Evolutionary conservation across 768 basidiomycete species (phyloP).

Genomic region (Russula earlei): DNA sequence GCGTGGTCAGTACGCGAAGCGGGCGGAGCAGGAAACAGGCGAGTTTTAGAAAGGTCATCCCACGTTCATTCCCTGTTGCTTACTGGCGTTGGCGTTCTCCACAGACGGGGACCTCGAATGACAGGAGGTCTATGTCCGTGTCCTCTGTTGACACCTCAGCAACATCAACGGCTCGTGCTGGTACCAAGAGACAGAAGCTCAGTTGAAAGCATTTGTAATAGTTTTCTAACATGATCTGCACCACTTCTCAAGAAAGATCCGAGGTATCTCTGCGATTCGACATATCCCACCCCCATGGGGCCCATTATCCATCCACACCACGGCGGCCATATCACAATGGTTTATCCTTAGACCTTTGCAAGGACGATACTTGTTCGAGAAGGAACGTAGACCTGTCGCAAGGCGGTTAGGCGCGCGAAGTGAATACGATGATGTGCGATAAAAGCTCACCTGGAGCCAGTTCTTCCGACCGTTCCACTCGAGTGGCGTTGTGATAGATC

Average conservation of each 20-base stretch:
- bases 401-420: neutral
- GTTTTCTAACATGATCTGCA: slow-evolving; percentile 1
- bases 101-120: slow-evolving; percentile 21
- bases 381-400: slow-evolving; percentile 57
- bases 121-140: slow-evolving; percentile 57
- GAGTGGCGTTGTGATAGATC: slow-evolving; percentile 73
- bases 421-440: neutral
- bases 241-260: neutral
- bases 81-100: slow-evolving; percentile 3
- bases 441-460: slow-evolving; percentile 60
- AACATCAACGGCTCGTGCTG: slow-evolving; percentile 18
- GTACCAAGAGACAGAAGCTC: slow-evolving; percentile 21
- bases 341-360: slow-evolving; percentile 29
- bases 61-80: neutral
- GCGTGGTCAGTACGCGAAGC: slow-evolving; percentile 35
- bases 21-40: slow-evolving; percentile 53
- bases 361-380: slow-evolving; percentile 59
- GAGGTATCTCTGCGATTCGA: neutral
- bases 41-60: slow-evolving; percentile 20
- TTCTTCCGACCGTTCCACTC: slow-evolving; percentile 93
- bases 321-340: neutral
- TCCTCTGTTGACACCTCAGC: slow-evolving; percentile 60
- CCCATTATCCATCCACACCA: neutral
- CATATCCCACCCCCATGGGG: neutral
- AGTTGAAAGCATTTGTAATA: slow-evolving; percentile 12